Base-by-base conservation (phyloP, 1,139 yeast species). In the Lodderomyces parapsilosis region DNA sequence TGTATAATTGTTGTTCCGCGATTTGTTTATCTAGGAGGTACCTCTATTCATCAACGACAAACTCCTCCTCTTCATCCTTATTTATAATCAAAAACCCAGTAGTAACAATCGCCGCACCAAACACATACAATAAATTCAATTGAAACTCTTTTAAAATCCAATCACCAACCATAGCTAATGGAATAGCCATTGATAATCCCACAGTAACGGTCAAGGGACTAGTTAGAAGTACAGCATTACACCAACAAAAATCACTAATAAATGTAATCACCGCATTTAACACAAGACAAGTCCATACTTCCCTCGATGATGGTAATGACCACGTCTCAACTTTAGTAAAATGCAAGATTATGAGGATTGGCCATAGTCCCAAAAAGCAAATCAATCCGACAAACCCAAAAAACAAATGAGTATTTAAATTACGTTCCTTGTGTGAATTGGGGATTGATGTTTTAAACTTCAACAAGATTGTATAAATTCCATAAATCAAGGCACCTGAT, bases 191-290 rank as follows among this genome's bases (percentile, higher is more conserved):
- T 22, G 96, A 85, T 36, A 93, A 71, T 0, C 99, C 99, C 7
- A 93, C 96, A 0, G 99, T 93, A 2, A 91, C 98, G 0, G 96
- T 91, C 49, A 93, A 71, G 0, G 99, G 99, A 40, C 94, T 84
- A 1, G 99, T 93, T 59, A 93, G 69, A 28, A 93, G 73, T 76
- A 91, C 94, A 0, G 98, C 96, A 52, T 89, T 80, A 36, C 96
- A 96, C 99, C 99, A 93, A 57, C 95, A 83, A 53, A 85, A 89
- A 59, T 93, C 99, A 37, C 96, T 86, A 14, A 90, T 66, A 53
- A 93, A 83, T 0, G 97, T 89, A 34, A 89, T 81, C 22, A 78
- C 57, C 42, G 93, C 87, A 61, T 93, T 93, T 39, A 79, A 52
- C 1, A 77, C 43, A 9, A 93, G 67, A 4, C 90, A 67, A 1